A percentile compares a stretch with the other conserved stretches of the same genome.
Evolutionary conservation across 352 stramenopile genomes (phyloP).

Genomic region (Globisporangium splendens): DNA sequence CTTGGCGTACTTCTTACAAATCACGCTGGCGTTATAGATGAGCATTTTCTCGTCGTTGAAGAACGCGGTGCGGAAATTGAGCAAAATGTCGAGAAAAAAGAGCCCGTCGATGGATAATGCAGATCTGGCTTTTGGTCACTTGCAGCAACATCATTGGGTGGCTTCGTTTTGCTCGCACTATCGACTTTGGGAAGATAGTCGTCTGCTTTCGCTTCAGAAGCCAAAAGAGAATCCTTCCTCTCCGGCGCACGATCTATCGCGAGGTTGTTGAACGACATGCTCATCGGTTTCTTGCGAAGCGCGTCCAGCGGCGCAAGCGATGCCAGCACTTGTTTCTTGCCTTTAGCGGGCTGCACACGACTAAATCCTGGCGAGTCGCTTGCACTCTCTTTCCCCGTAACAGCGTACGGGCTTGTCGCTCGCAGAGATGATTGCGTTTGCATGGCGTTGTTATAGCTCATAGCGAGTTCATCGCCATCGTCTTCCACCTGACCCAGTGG

Average conservation of each 20-base stretch:
- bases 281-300: neutral
- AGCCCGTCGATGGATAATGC: conserved; percentile 80
- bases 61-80: conserved; percentile 87
- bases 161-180: too few species aligned
- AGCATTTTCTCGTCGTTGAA: conserved; percentile 71
- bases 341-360: neutral
- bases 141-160: too few species aligned
- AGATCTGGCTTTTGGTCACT: too few species aligned
- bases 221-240: too few species aligned
- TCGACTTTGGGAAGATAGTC: too few species aligned
- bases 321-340: neutral
- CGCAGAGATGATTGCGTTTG: neutral
- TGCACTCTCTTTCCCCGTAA: neutral
- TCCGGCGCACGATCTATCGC: neutral
- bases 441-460: neutral
- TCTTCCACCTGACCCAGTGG: conserved; percentile 8
- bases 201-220: too few species aligned
- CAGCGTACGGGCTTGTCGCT: neutral
- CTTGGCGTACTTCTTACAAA: conserved; percentile 59
- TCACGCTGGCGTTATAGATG: conserved; percentile 48
- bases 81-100: conserved; percentile 83
- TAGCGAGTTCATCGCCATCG: neutral
- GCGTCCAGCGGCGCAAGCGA: neutral
- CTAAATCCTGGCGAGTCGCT: neutral
- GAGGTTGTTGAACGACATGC: neutral